A percentile compares a stretch with the other conserved stretches of the same genome.
phyloP scores from a whole-genome alignment of 768 basidiomycete species.

The Psilocybe cubensis region DNA sequence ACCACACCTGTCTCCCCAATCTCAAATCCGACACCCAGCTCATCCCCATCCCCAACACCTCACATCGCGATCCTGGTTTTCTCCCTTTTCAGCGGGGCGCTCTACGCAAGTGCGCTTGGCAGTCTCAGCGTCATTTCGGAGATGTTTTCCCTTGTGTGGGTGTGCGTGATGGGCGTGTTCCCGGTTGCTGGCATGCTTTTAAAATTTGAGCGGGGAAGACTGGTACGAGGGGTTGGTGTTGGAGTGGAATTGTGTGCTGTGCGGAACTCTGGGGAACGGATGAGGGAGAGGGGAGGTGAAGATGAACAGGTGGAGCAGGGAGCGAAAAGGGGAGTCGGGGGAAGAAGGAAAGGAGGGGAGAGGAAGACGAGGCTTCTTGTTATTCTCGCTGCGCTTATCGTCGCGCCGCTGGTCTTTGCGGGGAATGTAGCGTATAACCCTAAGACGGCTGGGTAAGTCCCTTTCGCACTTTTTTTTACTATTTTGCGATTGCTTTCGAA shows the following conservation, averaged over 20 bases:
- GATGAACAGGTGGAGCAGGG: no score
- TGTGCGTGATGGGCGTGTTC: constrained; percentile 66
- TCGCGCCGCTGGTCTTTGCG: constrained; percentile 48
- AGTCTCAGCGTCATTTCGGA: constrained; percentile 57
- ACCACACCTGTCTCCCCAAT: no score
- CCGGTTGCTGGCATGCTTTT: constrained; percentile 62
- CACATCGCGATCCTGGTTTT: constrained; percentile 58
- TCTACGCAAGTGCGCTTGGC: constrained; percentile 65
- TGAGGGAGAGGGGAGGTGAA: no score
- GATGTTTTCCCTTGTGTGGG: constrained; percentile 74
- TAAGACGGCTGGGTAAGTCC: constrained; percentile 53
- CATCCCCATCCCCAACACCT: constrained; percentile 53
- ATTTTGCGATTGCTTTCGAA: no score
- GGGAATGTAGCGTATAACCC: constrained; percentile 68
- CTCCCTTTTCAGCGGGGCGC: constrained; percentile 45
- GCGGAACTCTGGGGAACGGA: background rate
- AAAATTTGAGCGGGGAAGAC: constrained; percentile 66
- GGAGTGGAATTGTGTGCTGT: no score
- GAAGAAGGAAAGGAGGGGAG: no score
- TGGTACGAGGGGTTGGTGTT: constrained; percentile 37
- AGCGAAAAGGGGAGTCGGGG: no score
- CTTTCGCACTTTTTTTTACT: background rate
- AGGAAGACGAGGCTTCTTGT: constrained; percentile 40
- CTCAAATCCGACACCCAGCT: constrained; percentile 45
- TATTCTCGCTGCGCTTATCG: constrained; percentile 44